Evolutionary conservation across 768 basidiomycete species (phyloP).

Genomic region (Leccinum arenicola): DNA sequence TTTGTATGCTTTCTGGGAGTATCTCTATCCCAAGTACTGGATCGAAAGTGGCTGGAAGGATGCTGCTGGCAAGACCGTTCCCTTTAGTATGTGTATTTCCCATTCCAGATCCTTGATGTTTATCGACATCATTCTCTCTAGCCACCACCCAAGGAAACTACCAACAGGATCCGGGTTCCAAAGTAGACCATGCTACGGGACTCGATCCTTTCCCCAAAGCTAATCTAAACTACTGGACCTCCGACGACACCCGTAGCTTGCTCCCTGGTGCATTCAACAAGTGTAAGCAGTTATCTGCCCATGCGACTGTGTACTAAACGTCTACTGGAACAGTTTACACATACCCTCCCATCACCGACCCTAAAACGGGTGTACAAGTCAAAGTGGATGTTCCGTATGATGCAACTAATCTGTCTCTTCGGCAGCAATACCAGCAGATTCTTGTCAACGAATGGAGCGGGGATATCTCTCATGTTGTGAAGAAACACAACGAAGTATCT

Average conservation of each 20-base stretch:
- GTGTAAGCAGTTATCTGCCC: background rate
- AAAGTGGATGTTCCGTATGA: conserved; percentile 4
- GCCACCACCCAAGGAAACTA: conserved; percentile 5
- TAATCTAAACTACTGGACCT: conserved; percentile 12
- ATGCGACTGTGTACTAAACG: background rate
- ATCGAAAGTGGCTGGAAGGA: conserved; percentile 13
- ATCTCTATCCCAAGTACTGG: conserved; percentile 20
- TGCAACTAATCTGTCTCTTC: background rate
- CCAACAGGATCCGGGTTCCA: background rate
- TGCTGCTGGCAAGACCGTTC: background rate
- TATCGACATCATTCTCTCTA: background rate
- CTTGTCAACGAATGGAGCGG: conserved; percentile 6
- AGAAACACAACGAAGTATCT: background rate
- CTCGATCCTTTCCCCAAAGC: conserved; percentile 17
- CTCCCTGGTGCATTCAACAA: background rate
- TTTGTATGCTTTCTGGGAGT: conserved; percentile 25
- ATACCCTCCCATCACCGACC: conserved; percentile 18
- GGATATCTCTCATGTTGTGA: background rate
- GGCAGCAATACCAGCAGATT: conserved; percentile 2
- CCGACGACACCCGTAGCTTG: conserved; percentile 10
- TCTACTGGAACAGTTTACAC: conserved; percentile 15
- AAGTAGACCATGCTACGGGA: background rate
- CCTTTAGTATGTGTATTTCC: conserved; percentile 10
- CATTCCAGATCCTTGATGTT: background rate
- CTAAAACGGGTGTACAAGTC: conserved; percentile 1